phyloP scores from a whole-genome alignment of 2,329 filamentous ascomycete genomes.

The Cyanodermella asteris region DNA sequence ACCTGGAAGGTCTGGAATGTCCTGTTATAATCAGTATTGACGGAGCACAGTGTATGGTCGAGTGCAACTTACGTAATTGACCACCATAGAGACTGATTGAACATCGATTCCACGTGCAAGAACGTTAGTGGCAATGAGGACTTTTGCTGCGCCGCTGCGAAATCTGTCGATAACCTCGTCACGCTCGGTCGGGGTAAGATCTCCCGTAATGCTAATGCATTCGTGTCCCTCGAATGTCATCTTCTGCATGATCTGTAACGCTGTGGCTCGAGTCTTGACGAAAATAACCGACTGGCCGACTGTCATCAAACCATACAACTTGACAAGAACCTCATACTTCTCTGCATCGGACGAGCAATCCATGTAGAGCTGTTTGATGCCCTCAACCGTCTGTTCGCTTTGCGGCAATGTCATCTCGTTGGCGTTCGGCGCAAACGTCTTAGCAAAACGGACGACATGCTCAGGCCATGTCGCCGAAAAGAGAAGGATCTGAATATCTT shows the following conservation, averaged over 20 bases:
- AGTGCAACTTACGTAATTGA: conserved; percentile 55
- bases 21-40: conserved; percentile 1
- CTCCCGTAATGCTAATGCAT: conserved; percentile 74
- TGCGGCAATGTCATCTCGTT: conserved; percentile 75
- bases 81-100: conserved; percentile 82
- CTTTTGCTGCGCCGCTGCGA: conserved; percentile 69
- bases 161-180: conserved; percentile 73
- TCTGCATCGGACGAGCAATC: conserved; percentile 64
- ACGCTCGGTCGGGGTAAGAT: conserved; percentile 61
- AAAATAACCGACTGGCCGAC: conserved; percentile 97
- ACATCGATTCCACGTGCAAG: conserved; percentile 89
- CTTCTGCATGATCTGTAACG: conserved; percentile 59
- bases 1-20: conserved; percentile 33
- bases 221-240: conserved; percentile 82
- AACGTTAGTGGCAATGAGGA: conserved; percentile 94
- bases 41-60: background rate
- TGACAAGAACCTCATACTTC: conserved; percentile 75
- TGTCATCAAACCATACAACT: conserved; percentile 88
- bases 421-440: conserved; percentile 63
- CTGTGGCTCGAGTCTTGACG: conserved; percentile 77
- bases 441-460: conserved; percentile 64
- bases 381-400: conserved; percentile 83
- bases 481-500: conserved; percentile 62
- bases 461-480: conserved; percentile 91
- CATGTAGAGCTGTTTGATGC: conserved; percentile 94